Evolutionary conservation across 2,329 filamentous ascomycete genomes (phyloP), one percentile per base, ranked within the genome.

Genomic region (Aspergillus ochraceoroseus): DNA sequence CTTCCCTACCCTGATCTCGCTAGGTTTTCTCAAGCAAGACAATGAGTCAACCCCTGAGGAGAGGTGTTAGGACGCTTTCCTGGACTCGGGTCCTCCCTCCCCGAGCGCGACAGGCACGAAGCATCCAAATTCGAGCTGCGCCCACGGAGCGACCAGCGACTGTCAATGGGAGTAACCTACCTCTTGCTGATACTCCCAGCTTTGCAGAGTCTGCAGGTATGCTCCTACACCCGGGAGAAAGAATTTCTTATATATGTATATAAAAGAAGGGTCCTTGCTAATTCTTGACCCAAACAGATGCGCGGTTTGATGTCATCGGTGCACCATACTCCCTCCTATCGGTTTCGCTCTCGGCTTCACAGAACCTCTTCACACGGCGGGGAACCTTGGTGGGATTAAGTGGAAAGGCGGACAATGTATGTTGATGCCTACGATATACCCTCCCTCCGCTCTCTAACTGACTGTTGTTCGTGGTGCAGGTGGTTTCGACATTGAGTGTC

Each of bases 261-360:
- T n/a, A n/a, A n/a, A n/a, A n/a, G 22, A 22, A 22, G 14, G 5
- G 4, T 19, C 18, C 20, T 34, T 7, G 32, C 53, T 58, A 38
- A 62, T 33, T 19, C 12, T 15, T 7, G 6, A 12, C 7, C 3
- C 25, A 37, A 13, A 5, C 54, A 95, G 92, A 96, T 76, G 92
- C 92, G 39, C 82, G 82, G 43, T 98, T 98, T 65, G 87, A 96
- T 66, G 87, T 96, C 32, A 73, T 98, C 50, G 92, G 92, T 47
- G 79, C 86, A 15, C 88, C 90, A 1, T 92, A 92, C 66, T 96
- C 92, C 40, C 80, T 98, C 49, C 82, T 98, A 54, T 95, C 90
- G 14, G 89, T 95, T 51, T 87, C 84, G 5, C 78, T 98, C 37
- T 94, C 92, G 23, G 86, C 92, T 28, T 96, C 90, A 20, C 90